phyloP scores from a whole-genome alignment of 1,139 yeast species.

The Zhuliangozyma blackwelliae region DNA sequence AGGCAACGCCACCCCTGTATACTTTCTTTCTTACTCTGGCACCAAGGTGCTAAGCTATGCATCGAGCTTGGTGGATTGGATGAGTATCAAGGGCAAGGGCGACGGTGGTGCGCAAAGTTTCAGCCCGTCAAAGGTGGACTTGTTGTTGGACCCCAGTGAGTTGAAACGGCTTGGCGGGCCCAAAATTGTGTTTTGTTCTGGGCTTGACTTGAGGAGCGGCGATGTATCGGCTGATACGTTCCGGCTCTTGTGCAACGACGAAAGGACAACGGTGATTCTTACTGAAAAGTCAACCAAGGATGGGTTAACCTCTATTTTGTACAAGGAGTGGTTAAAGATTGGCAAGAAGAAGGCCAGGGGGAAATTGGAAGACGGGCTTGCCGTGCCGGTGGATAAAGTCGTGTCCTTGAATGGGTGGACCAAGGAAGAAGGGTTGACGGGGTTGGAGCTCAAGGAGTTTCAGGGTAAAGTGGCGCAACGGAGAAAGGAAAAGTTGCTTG shows the following conservation, averaged over 20 bases:
- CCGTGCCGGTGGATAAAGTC: conserved; percentile 48
- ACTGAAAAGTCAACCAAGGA: conserved; percentile 52
- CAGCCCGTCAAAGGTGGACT: conserved; percentile 59
- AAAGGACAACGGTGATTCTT: conserved; percentile 63
- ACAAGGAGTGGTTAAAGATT: conserved; percentile 52
- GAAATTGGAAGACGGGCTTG: conserved; percentile 51
- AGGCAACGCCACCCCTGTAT: conserved; percentile 62
- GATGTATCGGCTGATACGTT: conserved; percentile 58
- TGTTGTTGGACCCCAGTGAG: conserved; percentile 55
- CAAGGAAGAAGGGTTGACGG: conserved; percentile 48
- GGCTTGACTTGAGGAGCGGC: conserved; percentile 64
- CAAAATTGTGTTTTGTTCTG: conserved; percentile 78
- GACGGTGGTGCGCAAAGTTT: conserved; percentile 33
- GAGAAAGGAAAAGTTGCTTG: conserved; percentile 44
- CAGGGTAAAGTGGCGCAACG: conserved; percentile 39
- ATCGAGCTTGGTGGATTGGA: conserved; percentile 90
- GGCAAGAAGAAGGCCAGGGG: conserved; percentile 36
- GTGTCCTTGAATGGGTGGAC: conserved; percentile 29
- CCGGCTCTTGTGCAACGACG: conserved; percentile 55
- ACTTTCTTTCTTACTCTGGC: conserved; percentile 74
- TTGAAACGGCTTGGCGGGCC: conserved; percentile 59
- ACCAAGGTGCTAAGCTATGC: conserved; percentile 79
- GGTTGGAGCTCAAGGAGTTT: conserved; percentile 47
- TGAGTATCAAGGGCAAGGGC: conserved; percentile 88
- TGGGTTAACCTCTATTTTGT: conserved; percentile 35